phyloP scores from a whole-genome alignment of 75 land plant species.

The Gnetum montanum region DNA sequence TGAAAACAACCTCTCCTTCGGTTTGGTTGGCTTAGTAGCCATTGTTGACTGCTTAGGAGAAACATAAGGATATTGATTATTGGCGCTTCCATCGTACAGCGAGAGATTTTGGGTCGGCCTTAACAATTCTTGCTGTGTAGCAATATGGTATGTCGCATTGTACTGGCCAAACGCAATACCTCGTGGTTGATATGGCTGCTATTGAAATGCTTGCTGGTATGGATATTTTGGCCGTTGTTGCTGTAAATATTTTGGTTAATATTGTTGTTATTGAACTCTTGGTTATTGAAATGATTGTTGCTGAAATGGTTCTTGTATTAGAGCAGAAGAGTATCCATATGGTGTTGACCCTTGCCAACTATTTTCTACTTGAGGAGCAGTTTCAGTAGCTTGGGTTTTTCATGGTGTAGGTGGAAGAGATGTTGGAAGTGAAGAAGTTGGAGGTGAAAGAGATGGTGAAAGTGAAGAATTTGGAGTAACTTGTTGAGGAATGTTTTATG shows the following conservation, averaged over 20 bases:
- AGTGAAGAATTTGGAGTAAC: not conserved
- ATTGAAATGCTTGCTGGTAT: not conserved
- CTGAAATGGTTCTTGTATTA: not conserved
- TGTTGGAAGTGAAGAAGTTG: conserved; percentile 1
- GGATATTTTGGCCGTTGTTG: not conserved
- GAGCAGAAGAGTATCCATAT: not conserved
- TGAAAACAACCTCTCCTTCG: conserved; percentile 62
- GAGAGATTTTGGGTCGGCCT: conserved; percentile 44
- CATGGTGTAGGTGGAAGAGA: conserved; percentile 64
- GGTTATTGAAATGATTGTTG: not conserved
- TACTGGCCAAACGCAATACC: not conserved
- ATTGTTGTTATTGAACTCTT: not conserved
- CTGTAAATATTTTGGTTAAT: not conserved
- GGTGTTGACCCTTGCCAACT: not conserved
- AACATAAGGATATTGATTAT: conserved; percentile 13
- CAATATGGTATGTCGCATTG: conserved; percentile 1
- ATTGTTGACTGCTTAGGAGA: conserved; percentile 16
- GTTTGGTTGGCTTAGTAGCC: conserved; percentile 31
- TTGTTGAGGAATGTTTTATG: conserved; percentile 1
- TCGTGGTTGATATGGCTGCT: not conserved
- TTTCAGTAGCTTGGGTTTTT: conserved; percentile 31
- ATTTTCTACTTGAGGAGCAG: conserved; percentile 5
- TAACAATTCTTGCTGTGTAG: conserved; percentile 5
- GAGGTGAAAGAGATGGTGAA: not conserved
- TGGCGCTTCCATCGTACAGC: conserved; percentile 24